Conservation (phyloP, 2,329 filamentous ascomycete species). For the Microcyclospora tardicrescens region DNA sequence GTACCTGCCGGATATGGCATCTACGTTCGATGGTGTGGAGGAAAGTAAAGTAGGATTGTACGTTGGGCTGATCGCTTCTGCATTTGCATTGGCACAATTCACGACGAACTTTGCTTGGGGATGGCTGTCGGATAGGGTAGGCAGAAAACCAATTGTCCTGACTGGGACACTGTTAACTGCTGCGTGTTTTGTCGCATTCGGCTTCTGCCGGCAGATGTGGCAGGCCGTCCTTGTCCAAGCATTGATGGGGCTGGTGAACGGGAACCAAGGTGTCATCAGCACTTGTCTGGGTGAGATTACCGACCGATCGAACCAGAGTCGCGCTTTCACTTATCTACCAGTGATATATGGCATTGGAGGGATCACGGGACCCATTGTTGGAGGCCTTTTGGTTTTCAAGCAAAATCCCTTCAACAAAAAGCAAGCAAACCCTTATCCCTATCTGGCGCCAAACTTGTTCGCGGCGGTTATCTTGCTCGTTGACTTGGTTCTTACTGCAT, state of each 20-base stretch:
- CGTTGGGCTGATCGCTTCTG: slow-evolving; percentile 77
- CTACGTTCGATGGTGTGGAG: slow-evolving; percentile 68
- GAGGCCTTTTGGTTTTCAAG: slow-evolving; percentile 64
- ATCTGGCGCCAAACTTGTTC: slow-evolving; percentile 70
- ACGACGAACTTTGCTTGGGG: slow-evolving; percentile 88
- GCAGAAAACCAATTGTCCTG: slow-evolving; percentile 70
- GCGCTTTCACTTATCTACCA: slow-evolving; percentile 85
- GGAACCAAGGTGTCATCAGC: slow-evolving; percentile 86
- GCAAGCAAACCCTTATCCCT: slow-evolving; percentile 55
- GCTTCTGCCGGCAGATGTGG: slow-evolving; percentile 69
- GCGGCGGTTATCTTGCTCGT: slow-evolving; percentile 58
- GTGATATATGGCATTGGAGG: slow-evolving; percentile 92
- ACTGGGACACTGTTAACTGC: slow-evolving; percentile 73
- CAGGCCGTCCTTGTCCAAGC: slow-evolving; percentile 78
- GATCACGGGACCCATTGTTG: slow-evolving; percentile 85
- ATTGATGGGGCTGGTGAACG: slow-evolving; percentile 85
- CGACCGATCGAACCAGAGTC: slow-evolving; percentile 85
- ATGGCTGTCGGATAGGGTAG: slow-evolving; percentile 65
- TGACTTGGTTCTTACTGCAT: slow-evolving; percentile 58
- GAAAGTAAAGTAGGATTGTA: slow-evolving; percentile 64
- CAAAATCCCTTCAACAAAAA: slow-evolving; percentile 42
- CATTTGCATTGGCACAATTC: slow-evolving; percentile 86
- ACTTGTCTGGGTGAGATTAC: slow-evolving; percentile 93
- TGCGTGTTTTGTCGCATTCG: slow-evolving; percentile 71
- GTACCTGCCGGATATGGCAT: slow-evolving; percentile 87